Base-by-base conservation (phyloP, 306 rosid species). In the Hippophae tibetana region DNA sequence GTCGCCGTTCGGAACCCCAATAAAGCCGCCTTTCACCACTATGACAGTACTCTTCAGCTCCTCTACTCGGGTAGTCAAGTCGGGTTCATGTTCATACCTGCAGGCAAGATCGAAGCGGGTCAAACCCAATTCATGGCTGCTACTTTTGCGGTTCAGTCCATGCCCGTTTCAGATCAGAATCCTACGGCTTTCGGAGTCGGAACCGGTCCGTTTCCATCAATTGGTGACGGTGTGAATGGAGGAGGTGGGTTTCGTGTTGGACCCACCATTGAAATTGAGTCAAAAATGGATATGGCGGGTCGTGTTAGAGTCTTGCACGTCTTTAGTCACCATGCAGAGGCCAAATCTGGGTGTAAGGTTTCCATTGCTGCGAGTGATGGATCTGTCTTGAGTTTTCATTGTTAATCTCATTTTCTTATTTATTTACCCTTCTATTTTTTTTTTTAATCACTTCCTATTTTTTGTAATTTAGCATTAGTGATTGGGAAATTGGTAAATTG, bases 31-130 rank as follows among this genome's bases (percentile, higher is more conserved):
- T 87, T 92, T 68, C 64, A 83, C 27, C 98, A 92, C 85, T 92
- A 72, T 78, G 96, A 92, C 62, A 83, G 93, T 64, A 75, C 87
- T 4, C 84, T 92, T 54, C 95, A 87, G 86, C 89, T 92, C 56
- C 67, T 92, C 78, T 83, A 76, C 74, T 66, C 80, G 53, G 95
- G 98, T 8, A 65, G 5, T 3, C 93, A 78, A 55, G 77, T 92
- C 67, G 98, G 98, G 0, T 92, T 92, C 83, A 71, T 92, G 95
- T 92, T 92, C 74, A 86, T 92, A 3, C 98, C 98, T 38, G 96
- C 98, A 64, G 95, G 87, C 3, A 68, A 70, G 65, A 80, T 92
- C 76, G 84, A 73, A 43, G 71, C 96, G 13, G 84, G 83, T 0
- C 74, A 66, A 48, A 92, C 96, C 18, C 76, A 85, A 67, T 75